Conservation (phyloP, 352 stramenopile genomes). For the Phytophthora tubulina region DNA sequence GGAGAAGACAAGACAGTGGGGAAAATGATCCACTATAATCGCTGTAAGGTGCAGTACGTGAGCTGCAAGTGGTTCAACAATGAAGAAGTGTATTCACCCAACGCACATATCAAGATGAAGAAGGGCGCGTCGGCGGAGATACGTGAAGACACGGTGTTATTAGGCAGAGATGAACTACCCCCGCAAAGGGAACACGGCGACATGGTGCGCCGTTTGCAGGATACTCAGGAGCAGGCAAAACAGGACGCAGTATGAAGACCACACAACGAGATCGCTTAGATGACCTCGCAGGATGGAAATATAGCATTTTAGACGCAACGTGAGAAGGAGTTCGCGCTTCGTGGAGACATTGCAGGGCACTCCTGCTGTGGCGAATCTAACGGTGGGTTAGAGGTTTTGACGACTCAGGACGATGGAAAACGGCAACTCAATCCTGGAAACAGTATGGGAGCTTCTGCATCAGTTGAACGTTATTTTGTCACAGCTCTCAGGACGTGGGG, state of each 20-base stretch:
- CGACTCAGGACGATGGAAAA: no score
- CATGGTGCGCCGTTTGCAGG: conserved; percentile 37
- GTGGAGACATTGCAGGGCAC: not conserved
- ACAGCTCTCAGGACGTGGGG: not conserved
- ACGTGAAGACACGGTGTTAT: conserved; percentile 63
- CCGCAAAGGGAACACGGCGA: conserved; percentile 28
- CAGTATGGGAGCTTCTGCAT: no score
- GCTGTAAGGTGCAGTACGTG: conserved; percentile 79
- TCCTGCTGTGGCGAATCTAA: no score
- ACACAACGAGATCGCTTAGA: conserved; percentile 25
- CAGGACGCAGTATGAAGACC: conserved; percentile 14
- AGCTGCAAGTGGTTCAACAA: conserved; percentile 91
- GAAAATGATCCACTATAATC: conserved; percentile 89
- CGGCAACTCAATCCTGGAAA: no score
- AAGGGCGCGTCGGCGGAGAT: conserved; percentile 72
- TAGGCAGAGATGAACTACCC: conserved; percentile 54
- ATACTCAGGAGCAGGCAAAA: conserved; percentile 16
- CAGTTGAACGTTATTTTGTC: conserved; percentile 3
- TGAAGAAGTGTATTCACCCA: conserved; percentile 77
- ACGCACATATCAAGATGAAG: conserved; percentile 74
- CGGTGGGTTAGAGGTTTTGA: no score
- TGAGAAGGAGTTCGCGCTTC: not conserved
- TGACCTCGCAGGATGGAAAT: conserved; percentile 31
- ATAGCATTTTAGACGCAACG: conserved; percentile 43
- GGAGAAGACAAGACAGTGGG: conserved; percentile 84